Evolutionary conservation across 1,284 basidiomycete species (phyloP), one percentile per base, ranked within the genome.

Genomic region (Rugosomyces carneus): DNA sequence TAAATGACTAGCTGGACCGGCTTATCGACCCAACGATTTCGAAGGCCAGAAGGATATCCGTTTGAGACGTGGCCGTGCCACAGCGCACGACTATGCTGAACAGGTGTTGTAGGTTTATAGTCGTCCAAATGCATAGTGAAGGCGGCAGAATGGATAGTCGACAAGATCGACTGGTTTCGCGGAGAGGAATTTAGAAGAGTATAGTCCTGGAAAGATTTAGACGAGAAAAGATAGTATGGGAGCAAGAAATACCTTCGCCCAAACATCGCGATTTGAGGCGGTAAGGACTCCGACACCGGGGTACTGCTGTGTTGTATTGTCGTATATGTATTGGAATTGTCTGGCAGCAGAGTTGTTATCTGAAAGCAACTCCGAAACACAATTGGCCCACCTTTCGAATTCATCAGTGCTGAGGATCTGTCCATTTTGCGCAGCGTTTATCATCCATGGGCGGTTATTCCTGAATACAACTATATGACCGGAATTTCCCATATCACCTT

Each of bases 201-300:
- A 58, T 88, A 85, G 57, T 89, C 82, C 78, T 89, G 32, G 8
- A 8, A 6, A 35, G 20, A 16, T 36, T 26, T 2, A 42, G 29
- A n/a, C 13, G 13, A 31, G 29, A 11, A 31, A 45, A 31, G 29
- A 42, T 3, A 11, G 37, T 32, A 15, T 37, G n/a, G n/a, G n/a
- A n/a, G n/a, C n/a, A n/a, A n/a, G n/a, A n/a, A n/a, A n/a, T 42
- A 86, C 85, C 68, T 88, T 83, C 6, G 89, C 81, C 91, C 91
- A 95, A 37, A 76, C 59, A 67, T 94, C 90, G 37, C 92, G 80
- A 59, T 91, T 84, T 38, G 80, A 79, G 4, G 87, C 79, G 0
- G 88, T 80, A 46, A 95, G 65, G 3, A 84, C 73, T 20, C 92
- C 91, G 31, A 94, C 78, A 13, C 80, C 83, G 10, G 84, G 83